Evolutionary conservation across 2,329 filamentous ascomycete species (phyloP).

Genomic region (Neonectria sp.): DNA sequence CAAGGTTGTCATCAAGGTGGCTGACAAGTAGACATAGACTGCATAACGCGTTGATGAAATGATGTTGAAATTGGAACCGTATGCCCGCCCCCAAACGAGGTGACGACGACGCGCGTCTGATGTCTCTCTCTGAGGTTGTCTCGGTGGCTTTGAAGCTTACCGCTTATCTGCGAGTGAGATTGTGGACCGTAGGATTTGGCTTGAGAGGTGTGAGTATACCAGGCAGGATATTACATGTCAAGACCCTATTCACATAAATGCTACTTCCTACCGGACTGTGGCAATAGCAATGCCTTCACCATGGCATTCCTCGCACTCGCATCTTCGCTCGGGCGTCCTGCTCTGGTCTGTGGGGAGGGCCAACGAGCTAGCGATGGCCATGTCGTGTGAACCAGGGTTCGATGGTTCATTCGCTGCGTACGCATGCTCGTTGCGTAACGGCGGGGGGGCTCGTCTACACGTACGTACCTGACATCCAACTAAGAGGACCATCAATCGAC

Average conservation of each 20-base stretch:
- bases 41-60: too few species aligned
- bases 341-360: background rate
- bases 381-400: conserved; percentile 12
- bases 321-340: background rate
- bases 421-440: conserved; percentile 18
- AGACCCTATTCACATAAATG: too few species aligned
- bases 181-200: background rate
- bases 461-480: background rate
- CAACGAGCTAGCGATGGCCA: conserved; percentile 11
- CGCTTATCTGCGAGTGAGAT: background rate
- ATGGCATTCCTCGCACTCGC: background rate
- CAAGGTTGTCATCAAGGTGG: conserved; percentile 67
- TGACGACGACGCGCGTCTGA: conserved; percentile 7
- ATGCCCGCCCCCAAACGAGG: too few species aligned
- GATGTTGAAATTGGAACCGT: too few species aligned
- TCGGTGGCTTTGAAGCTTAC: background rate
- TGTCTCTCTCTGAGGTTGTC: background rate
- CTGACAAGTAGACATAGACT: conserved; percentile 40
- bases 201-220: background rate
- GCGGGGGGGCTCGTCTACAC: background rate
- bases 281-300: background rate
- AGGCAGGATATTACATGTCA: background rate
- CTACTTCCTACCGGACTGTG: too few species aligned
- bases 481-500: background rate
- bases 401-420: conserved; percentile 2